phyloP scores from a whole-genome alignment of 2,329 filamentous ascomycete genomes.

The Aspergillaceae sp. region DNA sequence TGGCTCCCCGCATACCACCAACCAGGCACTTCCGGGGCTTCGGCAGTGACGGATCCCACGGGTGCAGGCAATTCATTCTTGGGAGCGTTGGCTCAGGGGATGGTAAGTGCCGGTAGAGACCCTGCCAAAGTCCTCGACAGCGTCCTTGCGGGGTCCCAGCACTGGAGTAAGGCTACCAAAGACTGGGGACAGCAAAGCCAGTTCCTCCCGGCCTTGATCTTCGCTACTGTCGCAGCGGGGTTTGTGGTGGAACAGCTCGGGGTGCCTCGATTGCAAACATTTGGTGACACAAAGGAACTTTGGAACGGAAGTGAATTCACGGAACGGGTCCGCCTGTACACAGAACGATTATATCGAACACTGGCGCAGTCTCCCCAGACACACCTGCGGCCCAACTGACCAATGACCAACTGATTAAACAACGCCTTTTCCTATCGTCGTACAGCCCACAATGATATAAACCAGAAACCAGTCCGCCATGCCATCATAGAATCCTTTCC shows the following conservation, averaged over 20 bases:
- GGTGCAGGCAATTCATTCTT: slow-evolving; percentile 91
- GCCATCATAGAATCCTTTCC: slow-evolving; percentile 13
- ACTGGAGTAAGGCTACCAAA: slow-evolving; percentile 37
- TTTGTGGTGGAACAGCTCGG: slow-evolving; percentile 94
- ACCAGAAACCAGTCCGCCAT: slow-evolving; percentile 21
- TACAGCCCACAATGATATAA: slow-evolving; percentile 29
- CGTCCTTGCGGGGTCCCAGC: slow-evolving; percentile 43
- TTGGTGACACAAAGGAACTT: slow-evolving; percentile 26
- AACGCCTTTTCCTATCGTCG: slow-evolving; percentile 31
- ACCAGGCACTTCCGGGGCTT: slow-evolving; percentile 21
- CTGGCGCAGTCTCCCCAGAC: slow-evolving; percentile 30
- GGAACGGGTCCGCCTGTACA: slow-evolving; percentile 38
- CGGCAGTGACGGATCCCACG: slow-evolving; percentile 73
- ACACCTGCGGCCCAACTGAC: slow-evolving; percentile 21
- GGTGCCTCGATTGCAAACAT: slow-evolving; percentile 48
- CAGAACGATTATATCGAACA: slow-evolving; percentile 32
- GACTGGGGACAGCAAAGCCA: slow-evolving; percentile 41
- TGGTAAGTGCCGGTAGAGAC: slow-evolving; percentile 38
- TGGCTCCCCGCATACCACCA: slow-evolving; percentile 75
- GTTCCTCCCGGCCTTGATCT: slow-evolving; percentile 60
- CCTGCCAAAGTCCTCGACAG: slow-evolving; percentile 23
- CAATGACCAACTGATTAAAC: slow-evolving; percentile 26
- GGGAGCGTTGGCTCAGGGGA: slow-evolving; percentile 50
- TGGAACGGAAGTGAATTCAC: slow-evolving; percentile 40
- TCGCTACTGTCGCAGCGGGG: slow-evolving; percentile 75